These are phyloP conservation scores for Vanderwaltozyma polyspora DNA, from an alignment of 805 yeast species.

Conservation along the genomic window DNA sequence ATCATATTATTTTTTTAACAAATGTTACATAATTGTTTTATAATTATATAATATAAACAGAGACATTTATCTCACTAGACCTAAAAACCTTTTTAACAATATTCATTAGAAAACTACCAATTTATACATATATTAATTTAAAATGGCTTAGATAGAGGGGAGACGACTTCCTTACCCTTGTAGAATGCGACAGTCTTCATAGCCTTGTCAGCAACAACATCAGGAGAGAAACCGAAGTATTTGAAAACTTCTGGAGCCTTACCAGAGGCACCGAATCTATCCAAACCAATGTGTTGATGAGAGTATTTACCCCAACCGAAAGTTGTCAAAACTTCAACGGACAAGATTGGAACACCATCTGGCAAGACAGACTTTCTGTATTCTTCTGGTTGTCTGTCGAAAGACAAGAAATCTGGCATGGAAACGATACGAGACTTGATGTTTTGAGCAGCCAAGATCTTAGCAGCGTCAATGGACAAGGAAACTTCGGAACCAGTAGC, in stretches of 20 bases:
- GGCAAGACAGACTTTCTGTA: constrained; percentile 83
- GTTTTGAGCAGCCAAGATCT: constrained; percentile 45
- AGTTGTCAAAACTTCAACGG: constrained; percentile 87
- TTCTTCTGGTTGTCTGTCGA: constrained; percentile 68
- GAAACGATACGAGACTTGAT: constrained; percentile 76
- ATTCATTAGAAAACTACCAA: too few species aligned
- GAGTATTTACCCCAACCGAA: constrained; percentile 91
- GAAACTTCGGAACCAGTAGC: constrained; percentile 91
- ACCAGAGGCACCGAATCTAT: constrained; percentile 95
- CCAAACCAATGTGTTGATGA: constrained; percentile 90
- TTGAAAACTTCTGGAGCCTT: constrained; percentile 74
- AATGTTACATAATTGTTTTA: too few species aligned
- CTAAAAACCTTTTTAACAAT: too few species aligned
- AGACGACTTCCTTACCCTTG: constrained; percentile 58
- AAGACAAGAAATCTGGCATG: constrained; percentile 82
- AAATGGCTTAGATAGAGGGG: constrained; percentile 77
- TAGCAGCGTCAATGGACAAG: constrained; percentile 71
- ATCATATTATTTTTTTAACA: too few species aligned
- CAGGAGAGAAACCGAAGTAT: constrained; percentile 81
- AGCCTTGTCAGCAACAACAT: constrained; percentile 84
- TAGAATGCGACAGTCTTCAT: constrained; percentile 66
- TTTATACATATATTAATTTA: too few species aligned
- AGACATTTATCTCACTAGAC: too few species aligned
- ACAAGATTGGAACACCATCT: constrained; percentile 83
- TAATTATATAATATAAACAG: too few species aligned